Percentiles rank a stretch among this genome's conserved stretches.
Evolutionary conservation across 2,329 filamentous ascomycete species (phyloP).

Genomic region (Pochonia chlamydosporia): DNA sequence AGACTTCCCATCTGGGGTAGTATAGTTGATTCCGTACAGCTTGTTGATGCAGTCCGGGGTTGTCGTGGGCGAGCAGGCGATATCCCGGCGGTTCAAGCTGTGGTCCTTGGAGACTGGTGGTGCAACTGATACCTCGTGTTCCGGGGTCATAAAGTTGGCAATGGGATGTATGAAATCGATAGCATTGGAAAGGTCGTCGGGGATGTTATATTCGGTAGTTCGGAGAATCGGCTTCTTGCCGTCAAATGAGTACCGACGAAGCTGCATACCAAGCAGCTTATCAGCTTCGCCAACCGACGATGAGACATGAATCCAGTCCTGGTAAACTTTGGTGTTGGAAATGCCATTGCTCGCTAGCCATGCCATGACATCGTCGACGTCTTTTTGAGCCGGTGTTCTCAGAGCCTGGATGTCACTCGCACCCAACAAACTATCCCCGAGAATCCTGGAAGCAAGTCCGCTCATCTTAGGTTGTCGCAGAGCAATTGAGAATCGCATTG

Average conservation of each 20-base stretch:
- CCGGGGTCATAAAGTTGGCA: conserved; percentile 42
- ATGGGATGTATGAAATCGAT: conserved; percentile 44
- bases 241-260: conserved; percentile 36
- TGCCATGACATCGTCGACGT: conserved; percentile 28
- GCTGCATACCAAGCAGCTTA: conserved; percentile 32
- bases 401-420: conserved; percentile 29
- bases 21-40: conserved; percentile 40
- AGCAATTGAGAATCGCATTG: conserved; percentile 25
- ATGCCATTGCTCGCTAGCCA: conserved; percentile 38
- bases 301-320: conserved; percentile 37
- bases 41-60: conserved; percentile 35
- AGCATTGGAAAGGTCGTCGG: conserved; percentile 28
- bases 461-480: conserved; percentile 25
- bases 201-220: conserved; percentile 38
- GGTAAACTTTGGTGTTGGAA: conserved; percentile 22
- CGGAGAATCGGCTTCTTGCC: conserved; percentile 33
- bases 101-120: neutral
- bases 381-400: conserved; percentile 26
- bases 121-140: conserved; percentile 17
- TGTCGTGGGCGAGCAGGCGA: conserved; percentile 13
- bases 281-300: conserved; percentile 33
- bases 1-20: conserved; percentile 21
- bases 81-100: neutral
- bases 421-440: conserved; percentile 24
- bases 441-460: conserved; percentile 18